phyloP scores from a whole-genome alignment of 2,329 filamentous ascomycete genomes.

The Venturia asperata region DNA sequence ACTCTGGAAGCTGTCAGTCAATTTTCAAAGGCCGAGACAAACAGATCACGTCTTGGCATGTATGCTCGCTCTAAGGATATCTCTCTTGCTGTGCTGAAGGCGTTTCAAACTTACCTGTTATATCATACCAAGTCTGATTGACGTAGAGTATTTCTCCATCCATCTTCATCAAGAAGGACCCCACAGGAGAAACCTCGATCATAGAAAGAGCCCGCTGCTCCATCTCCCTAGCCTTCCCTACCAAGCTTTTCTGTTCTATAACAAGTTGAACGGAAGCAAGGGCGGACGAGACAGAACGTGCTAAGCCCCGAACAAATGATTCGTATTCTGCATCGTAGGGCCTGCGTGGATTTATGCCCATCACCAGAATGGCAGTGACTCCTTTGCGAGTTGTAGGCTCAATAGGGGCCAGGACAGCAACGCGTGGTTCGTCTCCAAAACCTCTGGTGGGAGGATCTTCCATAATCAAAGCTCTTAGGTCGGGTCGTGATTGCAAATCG shows the following conservation, averaged over 20 bases:
- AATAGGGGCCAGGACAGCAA: constrained; percentile 9
- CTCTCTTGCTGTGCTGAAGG: background rate
- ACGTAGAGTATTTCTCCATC: constrained; percentile 11
- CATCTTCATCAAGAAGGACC: constrained; percentile 49
- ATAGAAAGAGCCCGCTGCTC: constrained; percentile 35
- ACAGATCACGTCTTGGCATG: background rate
- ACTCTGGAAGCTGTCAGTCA: background rate
- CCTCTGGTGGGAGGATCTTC: constrained; percentile 12
- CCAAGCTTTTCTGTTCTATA: constrained; percentile 58
- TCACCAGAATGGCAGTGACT: constrained; percentile 48
- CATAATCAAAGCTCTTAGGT: constrained; percentile 6
- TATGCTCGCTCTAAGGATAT: background rate
- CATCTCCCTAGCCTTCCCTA: constrained; percentile 60
- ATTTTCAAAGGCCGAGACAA: background rate
- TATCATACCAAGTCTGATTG: constrained; percentile 9
- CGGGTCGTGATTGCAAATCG: constrained; percentile 8
- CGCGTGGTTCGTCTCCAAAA: constrained; percentile 13
- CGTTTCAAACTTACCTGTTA: constrained; percentile 5
- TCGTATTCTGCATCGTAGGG: constrained; percentile 62
- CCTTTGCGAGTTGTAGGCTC: constrained; percentile 8
- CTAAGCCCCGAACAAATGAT: constrained; percentile 51
- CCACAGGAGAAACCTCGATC: constrained; percentile 42
- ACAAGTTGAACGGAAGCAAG: constrained; percentile 62
- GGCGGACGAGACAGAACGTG: constrained; percentile 42
- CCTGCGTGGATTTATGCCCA: constrained; percentile 59